Evolutionary conservation across 306 rosid genomes (phyloP).

Genomic region (Cucumis cinereus): DNA sequence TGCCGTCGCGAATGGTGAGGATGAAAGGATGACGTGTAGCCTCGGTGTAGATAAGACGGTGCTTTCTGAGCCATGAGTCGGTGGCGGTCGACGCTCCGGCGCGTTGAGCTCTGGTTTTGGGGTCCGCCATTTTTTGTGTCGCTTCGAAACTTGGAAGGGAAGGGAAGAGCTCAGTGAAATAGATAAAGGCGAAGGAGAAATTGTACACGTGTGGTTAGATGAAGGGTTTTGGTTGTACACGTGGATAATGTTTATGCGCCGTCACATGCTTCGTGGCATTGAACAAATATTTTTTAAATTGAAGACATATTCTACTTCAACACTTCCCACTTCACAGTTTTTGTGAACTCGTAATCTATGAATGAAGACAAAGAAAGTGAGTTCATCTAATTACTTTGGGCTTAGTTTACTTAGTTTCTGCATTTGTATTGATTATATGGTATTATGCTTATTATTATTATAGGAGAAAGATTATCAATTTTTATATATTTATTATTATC

Average conservation of each 20-base stretch:
- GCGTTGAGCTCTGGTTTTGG: neutral
- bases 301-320: too few relatives aligned
- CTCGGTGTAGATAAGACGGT: constrained; percentile 31
- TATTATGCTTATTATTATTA: too few relatives aligned
- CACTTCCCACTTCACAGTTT: too few relatives aligned
- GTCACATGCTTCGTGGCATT: neutral
- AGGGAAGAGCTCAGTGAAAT: neutral
- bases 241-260: neutral
- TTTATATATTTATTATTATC: too few relatives aligned
- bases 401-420: too few relatives aligned
- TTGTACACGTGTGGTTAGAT: neutral
- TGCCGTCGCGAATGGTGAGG: constrained; percentile 48
- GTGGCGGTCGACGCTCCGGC: constrained; percentile 8
- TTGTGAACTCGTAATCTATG: too few relatives aligned
- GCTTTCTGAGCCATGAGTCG: constrained; percentile 60
- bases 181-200: neutral
- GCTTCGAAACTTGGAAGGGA: neutral
- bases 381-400: too few relatives aligned
- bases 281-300: too few relatives aligned
- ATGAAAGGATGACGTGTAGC: constrained; percentile 77
- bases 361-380: too few relatives aligned
- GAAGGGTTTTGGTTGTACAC: neutral
- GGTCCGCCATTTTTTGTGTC: neutral
- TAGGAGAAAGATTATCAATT: too few relatives aligned
- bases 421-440: too few relatives aligned